Evolutionary conservation across 2,329 filamentous ascomycete genomes (phyloP).

Genomic region (Penicillium freii): DNA sequence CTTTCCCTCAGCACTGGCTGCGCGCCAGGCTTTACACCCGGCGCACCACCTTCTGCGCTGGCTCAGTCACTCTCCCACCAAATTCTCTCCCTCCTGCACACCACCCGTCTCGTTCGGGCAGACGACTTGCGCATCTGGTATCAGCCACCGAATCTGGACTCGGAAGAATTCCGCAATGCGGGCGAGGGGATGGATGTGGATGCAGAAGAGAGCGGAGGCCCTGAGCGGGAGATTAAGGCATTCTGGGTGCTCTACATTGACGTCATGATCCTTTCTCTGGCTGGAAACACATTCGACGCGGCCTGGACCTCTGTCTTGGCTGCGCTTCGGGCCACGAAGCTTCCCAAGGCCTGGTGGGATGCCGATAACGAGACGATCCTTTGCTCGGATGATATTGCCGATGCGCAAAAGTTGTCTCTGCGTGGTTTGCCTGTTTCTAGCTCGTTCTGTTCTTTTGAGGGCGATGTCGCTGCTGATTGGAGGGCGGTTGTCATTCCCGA

Average conservation of each 20-base stretch:
- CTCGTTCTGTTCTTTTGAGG: constrained; percentile 75
- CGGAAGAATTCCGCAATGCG: constrained; percentile 35
- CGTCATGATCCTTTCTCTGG: constrained; percentile 87
- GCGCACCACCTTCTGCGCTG: constrained; percentile 72
- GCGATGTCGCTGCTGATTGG: constrained; percentile 46
- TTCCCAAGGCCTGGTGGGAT: constrained; percentile 83
- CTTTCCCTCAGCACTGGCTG: constrained; percentile 89
- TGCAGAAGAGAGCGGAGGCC: constrained; percentile 38
- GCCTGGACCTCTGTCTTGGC: constrained; percentile 83
- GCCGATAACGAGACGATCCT: constrained; percentile 74
- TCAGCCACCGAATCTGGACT: constrained; percentile 45
- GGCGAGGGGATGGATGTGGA: constrained; percentile 51
- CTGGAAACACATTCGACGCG: constrained; percentile 88
- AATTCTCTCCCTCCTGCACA: constrained; percentile 72
- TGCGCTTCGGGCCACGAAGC: constrained; percentile 71
- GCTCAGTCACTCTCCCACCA: constrained; percentile 84
- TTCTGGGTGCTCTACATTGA: constrained; percentile 97
- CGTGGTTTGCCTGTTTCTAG: constrained; percentile 69
- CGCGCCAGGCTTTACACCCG: constrained; percentile 79
- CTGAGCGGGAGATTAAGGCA: constrained; percentile 62
- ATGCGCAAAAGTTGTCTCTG: constrained; percentile 59
- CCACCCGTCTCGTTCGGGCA: constrained; percentile 63
- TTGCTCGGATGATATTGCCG: constrained; percentile 62
- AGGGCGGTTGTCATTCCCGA: constrained; percentile 38
- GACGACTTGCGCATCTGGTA: constrained; percentile 73